These are phyloP conservation scores for Coniochaeta pulveracea DNA, from an alignment of 2,329 filamentous ascomycete species.

Conservation along the genomic window DNA sequence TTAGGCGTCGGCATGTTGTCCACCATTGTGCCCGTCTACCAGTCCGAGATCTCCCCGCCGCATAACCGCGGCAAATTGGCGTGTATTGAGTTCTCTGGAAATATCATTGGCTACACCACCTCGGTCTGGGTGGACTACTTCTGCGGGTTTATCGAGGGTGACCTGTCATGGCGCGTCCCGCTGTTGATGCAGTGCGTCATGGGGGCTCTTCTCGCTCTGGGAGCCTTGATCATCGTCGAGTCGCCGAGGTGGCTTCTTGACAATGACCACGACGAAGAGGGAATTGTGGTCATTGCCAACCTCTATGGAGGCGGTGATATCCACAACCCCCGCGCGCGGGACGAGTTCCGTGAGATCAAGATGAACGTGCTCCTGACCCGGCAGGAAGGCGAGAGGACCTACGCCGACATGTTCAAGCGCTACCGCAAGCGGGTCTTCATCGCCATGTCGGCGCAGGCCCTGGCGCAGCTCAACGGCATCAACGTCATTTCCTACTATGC, in stretches of 20 bases:
- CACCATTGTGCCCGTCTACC: constrained; percentile 87
- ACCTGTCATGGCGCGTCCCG: constrained; percentile 85
- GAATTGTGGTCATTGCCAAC: constrained; percentile 96
- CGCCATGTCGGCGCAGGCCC: constrained; percentile 93
- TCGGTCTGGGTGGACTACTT: constrained; percentile 99
- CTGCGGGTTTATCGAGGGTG: constrained; percentile 75
- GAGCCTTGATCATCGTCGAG: constrained; percentile 89
- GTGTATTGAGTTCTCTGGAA: constrained; percentile 96
- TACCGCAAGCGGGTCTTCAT: constrained; percentile 92
- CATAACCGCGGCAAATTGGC: constrained; percentile 93
- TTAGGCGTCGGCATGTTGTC: constrained; percentile 80
- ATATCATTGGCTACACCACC: constrained; percentile 89
- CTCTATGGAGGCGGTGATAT: constrained; percentile 94
- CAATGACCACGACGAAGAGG: constrained; percentile 96
- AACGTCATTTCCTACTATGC: constrained; percentile 99
- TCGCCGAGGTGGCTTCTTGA: constrained; percentile 97
- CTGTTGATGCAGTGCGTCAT: constrained; percentile 89
- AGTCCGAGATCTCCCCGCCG: constrained; percentile 90
- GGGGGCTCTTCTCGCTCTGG: constrained; percentile 73
- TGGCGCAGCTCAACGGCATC: constrained; percentile 96
- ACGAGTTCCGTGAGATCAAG: constrained; percentile 98
- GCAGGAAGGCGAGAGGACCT: constrained; percentile 88
- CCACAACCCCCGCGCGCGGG: constrained; percentile 80
- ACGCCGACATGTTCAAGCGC: constrained; percentile 86
- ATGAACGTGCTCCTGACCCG: constrained; percentile 90